Evolutionary conservation across 768 basidiomycete species (phyloP).

Genomic region (Auricularia cornea): DNA sequence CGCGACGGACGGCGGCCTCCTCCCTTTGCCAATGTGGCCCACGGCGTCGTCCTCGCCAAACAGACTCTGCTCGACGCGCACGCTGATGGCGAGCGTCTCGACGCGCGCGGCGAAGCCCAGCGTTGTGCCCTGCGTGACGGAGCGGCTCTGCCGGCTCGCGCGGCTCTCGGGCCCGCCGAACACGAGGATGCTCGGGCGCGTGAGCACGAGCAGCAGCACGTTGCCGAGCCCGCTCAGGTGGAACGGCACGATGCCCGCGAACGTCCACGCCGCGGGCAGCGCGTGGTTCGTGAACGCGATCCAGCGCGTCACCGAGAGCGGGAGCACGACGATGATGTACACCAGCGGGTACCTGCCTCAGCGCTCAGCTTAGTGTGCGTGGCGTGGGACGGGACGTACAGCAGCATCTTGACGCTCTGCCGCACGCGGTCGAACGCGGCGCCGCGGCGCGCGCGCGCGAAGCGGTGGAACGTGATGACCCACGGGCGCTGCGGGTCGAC

Average conservation of each 20-base stretch:
- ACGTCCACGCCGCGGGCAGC: constrained; percentile 22
- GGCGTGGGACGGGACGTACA: constrained; percentile 1
- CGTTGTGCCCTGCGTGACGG: neutral
- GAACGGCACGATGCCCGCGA: constrained; percentile 26
- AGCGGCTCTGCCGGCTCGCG: neutral
- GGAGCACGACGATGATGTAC: constrained; percentile 32
- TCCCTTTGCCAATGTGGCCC: too few species aligned
- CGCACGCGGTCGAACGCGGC: neutral
- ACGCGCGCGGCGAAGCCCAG: neutral
- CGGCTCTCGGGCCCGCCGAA: constrained; percentile 11
- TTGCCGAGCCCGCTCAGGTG: constrained; percentile 34
- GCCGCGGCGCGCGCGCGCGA: neutral
- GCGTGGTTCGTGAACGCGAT: constrained; percentile 18
- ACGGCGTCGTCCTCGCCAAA: neutral
- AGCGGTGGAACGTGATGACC: constrained; percentile 15
- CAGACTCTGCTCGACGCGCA: neutral
- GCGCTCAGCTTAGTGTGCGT: neutral
- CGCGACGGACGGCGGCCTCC: too few species aligned
- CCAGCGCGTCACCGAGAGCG: constrained; percentile 35
- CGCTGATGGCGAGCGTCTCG: neutral
- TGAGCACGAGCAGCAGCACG: constrained; percentile 29
- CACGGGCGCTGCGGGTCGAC: constrained; percentile 27
- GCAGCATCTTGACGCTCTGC: constrained; percentile 8
- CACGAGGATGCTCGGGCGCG: constrained; percentile 28
- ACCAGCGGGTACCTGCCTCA: constrained; percentile 29